phyloP scores from a whole-genome alignment of 371 early-diverging fungal species.

The Mucor sp. region DNA sequence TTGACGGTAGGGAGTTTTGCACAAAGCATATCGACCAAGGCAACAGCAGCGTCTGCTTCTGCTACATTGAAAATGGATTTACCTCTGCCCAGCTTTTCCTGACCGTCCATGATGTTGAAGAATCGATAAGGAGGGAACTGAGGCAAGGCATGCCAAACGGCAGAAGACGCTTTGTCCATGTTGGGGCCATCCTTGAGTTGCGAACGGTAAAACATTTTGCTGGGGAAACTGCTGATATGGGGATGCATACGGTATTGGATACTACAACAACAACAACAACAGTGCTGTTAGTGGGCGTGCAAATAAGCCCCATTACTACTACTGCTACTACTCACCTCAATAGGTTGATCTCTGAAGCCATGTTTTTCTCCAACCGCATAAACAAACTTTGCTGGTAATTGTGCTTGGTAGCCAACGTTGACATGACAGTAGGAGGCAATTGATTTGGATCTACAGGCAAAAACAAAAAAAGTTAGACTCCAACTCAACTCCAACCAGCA shows the following conservation, averaged over 20 bases:
- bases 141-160: conserved; percentile 76
- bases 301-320: no score
- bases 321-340: conserved; percentile 54
- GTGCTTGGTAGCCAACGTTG: conserved; percentile 69
- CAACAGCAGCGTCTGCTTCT: conserved; percentile 79
- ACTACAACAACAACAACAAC: no score
- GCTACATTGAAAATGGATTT: conserved; percentile 81
- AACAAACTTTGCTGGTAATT: conserved; percentile 92
- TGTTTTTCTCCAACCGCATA: conserved; percentile 72
- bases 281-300: no score
- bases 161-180: conserved; percentile 61
- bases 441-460: conserved; percentile 90
- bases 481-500: no score
- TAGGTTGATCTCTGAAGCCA: conserved; percentile 69
- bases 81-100: conserved; percentile 66
- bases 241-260: conserved; percentile 99
- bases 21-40: conserved; percentile 68
- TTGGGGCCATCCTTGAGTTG: conserved; percentile 77
- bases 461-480: neutral
- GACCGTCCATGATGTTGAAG: conserved; percentile 72
- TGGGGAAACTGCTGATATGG: conserved; percentile 85
- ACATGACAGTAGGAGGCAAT: conserved; percentile 93
- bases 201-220: conserved; percentile 80
- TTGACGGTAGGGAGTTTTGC: conserved; percentile 55
- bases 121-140: conserved; percentile 81